Base-by-base conservation (phyloP, 371 early-diverging fungal genomes). In the Mortierella polycephala region DNA sequence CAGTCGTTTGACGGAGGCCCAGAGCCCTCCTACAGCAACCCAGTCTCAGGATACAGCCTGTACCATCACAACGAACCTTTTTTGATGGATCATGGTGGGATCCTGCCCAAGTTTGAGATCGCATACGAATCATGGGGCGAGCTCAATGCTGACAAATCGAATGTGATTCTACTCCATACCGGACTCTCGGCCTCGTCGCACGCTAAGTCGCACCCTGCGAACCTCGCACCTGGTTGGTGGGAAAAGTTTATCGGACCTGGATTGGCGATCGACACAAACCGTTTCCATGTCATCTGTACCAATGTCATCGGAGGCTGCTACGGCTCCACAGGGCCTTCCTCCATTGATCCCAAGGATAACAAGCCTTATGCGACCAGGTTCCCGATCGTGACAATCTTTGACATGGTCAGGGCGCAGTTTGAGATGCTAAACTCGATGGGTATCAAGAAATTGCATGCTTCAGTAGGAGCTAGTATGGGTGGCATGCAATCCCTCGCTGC, bases 401-500 rank as follows among this genome's bases (percentile, higher is more conserved):
- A 98, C 75, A 96, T 96, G 94, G 91, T 96, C 11, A 87, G 96
- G 37, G 96, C 98, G 11, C 98, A 98, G 76, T 95, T 96, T 71
- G 82, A 86, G 51, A 76, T 98, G 69, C 74, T 97, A 58, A 94
- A 97, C 74, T 62, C 82, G 42, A 82, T 98, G 72, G 94, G 94
- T 1, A 93, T 98, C 62, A 69, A 89, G 6, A 89, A 87, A 60
- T 75, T 97, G 55, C 91, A 97, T 80, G 97, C 98, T 16, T 90
- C 91, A 55, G 97, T 98, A 0, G 98, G 98, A 1, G 86, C 93
- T 39, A 95, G 95, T 81, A 97, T 97, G 97, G 98, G 97, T 52
- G 97, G 97, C 14, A 96, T 96, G 96, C 96, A 94, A 85, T 94
- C 95, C 5, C 82, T 96, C 61, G 95, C 95, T 39, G 93, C 95